A percentile compares a stretch with the other conserved stretches of the same genome.
Conservation (phyloP, 1,284 basidiomycete species). For the Pyrrhoderma noxium region DNA sequence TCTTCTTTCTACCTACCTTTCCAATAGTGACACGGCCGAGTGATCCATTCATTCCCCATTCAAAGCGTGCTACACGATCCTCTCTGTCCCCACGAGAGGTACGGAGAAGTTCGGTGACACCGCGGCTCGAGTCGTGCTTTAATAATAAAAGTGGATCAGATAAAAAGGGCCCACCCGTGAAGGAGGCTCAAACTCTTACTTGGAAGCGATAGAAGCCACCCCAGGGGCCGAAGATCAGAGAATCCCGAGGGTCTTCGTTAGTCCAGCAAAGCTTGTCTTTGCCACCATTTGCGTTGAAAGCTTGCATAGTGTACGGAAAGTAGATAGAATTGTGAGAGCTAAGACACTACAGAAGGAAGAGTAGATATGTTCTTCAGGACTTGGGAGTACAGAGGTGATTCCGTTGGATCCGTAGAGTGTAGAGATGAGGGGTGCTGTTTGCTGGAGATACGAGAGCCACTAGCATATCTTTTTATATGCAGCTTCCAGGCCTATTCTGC, state of each 20-base stretch:
- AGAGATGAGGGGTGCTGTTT: conserved; percentile 26
- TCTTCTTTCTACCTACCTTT: conserved; percentile 42
- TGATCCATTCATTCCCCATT: conserved; percentile 72
- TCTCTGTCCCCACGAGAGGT: conserved; percentile 72
- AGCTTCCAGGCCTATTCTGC: not conserved
- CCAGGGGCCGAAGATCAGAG: conserved; percentile 71
- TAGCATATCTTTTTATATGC: conserved; percentile 12
- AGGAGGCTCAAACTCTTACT: conserved; percentile 32
- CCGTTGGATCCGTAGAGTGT: too few relatives aligned
- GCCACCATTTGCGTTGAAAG: conserved; percentile 42
- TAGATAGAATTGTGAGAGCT: conserved; percentile 10
- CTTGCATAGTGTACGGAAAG: conserved; percentile 20
- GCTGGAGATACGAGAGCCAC: conserved; percentile 16
- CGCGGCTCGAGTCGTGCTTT: conserved; percentile 59
- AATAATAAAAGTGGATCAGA: conserved; percentile 22
- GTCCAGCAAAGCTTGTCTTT: conserved; percentile 79
- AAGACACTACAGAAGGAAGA: too few relatives aligned
- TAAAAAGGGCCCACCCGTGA: conserved; percentile 14
- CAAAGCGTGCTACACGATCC: conserved; percentile 76
- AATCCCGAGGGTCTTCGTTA: conserved; percentile 74
- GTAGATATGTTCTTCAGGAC: too few relatives aligned
- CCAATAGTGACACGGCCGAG: conserved; percentile 77
- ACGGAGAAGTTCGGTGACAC: conserved; percentile 67
- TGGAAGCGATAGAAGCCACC: conserved; percentile 76
- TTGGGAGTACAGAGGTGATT: too few relatives aligned